These are phyloP conservation scores for Porcisia deanei DNA, from an alignment of 208 protist species.

Conservation along the genomic window DNA sequence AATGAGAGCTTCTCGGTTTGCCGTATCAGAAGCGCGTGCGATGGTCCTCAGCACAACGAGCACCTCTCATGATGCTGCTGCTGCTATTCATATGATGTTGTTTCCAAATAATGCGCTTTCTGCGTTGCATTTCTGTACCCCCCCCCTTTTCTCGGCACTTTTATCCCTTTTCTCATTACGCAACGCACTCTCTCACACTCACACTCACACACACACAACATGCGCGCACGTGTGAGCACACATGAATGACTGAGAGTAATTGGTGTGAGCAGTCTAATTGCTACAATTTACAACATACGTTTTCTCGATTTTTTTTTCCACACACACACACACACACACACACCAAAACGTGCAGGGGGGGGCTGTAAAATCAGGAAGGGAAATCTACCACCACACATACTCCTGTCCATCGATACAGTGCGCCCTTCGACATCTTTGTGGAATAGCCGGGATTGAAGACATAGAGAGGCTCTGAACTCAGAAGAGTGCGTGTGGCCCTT, in stretches of 20 bases:
- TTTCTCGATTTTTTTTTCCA: too few species aligned
- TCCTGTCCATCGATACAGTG: too few species aligned
- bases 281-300: neutral
- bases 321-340: neutral
- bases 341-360: neutral
- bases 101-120: neutral
- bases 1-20: too few species aligned
- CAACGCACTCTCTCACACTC: neutral
- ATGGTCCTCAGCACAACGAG: too few species aligned
- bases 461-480: too few species aligned
- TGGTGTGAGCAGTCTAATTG: neutral
- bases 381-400: too few species aligned
- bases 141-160: neutral
- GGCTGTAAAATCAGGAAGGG: too few species aligned
- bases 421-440: too few species aligned
- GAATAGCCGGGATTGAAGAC: too few species aligned
- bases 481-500: too few species aligned
- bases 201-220: neutral
- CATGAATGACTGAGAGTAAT: neutral
- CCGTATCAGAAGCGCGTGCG: too few species aligned
- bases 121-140: neutral
- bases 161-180: neutral
- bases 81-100: neutral
- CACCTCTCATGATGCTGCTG: neutral
- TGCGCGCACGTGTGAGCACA: too few species aligned